Evolutionary conservation across 768 basidiomycete species (phyloP).

Genomic region (Tylopilus vinaceipallidus): DNA sequence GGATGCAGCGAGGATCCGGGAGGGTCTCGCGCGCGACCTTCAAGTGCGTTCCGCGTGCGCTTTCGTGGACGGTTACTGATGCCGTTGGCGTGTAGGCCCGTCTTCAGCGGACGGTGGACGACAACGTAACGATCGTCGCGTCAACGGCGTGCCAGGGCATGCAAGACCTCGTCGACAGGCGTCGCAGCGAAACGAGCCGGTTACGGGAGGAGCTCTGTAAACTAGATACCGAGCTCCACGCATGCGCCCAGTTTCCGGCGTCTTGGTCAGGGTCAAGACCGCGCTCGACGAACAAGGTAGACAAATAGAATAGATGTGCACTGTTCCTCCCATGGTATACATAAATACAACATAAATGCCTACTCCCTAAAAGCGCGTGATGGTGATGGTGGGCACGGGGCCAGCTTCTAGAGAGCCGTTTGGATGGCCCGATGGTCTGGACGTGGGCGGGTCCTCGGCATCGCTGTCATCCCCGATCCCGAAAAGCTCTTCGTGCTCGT

Average conservation of each 20-base stretch:
- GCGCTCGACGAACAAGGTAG: background rate
- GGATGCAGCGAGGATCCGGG: too few relatives aligned
- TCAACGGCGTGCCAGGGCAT: slow-evolving; percentile 47
- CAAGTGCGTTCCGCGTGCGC: background rate
- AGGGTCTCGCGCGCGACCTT: too few relatives aligned
- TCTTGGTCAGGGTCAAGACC: slow-evolving; percentile 3
- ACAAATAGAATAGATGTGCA: slow-evolving; percentile 13
- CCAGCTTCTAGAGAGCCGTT: slow-evolving; percentile 2
- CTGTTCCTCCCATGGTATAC: slow-evolving; percentile 24
- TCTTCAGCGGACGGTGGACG: slow-evolving; percentile 44
- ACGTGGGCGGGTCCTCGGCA: slow-evolving; percentile 39
- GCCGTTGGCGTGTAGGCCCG: slow-evolving; percentile 37
- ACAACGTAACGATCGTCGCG: slow-evolving; percentile 55
- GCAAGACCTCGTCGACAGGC: slow-evolving; percentile 37
- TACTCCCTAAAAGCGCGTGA: slow-evolving; percentile 24
- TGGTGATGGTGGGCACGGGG: slow-evolving; percentile 28
- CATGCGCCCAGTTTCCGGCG: slow-evolving; percentile 7
- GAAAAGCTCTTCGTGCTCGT: slow-evolving; percentile 75
- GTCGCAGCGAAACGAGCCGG: slow-evolving; percentile 44
- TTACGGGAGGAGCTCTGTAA: slow-evolving; percentile 43
- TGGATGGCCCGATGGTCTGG: slow-evolving; percentile 3
- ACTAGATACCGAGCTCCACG: slow-evolving; percentile 36
- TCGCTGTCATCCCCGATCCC: slow-evolving; percentile 65
- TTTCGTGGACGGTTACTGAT: slow-evolving; percentile 2
- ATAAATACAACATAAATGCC: slow-evolving; percentile 23